Conservation (phyloP, 2,329 filamentous ascomycete genomes). For the Alternaria sp. region DNA sequence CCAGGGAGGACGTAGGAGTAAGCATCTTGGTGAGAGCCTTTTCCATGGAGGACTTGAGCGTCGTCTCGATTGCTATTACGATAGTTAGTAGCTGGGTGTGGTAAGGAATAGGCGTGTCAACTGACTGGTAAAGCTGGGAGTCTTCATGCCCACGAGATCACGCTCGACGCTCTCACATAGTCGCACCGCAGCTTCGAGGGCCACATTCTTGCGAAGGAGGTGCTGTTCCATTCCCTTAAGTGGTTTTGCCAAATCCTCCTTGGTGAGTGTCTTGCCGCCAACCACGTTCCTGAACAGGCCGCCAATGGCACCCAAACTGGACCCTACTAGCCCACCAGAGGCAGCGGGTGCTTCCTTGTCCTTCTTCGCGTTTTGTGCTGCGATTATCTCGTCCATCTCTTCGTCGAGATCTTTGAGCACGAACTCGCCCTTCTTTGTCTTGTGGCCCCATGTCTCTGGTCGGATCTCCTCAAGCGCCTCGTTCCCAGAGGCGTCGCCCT, state of each 20-base stretch:
- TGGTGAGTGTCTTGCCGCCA: conserved; percentile 89
- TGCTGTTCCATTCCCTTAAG: conserved; percentile 97
- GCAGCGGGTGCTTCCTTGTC: conserved; percentile 31
- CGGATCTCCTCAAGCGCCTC: conserved; percentile 76
- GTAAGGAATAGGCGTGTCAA: conserved; percentile 1
- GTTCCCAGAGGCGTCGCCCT: conserved; percentile 57
- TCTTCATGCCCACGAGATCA: conserved; percentile 89
- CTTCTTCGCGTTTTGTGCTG: conserved; percentile 71
- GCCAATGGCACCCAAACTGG: conserved; percentile 81
- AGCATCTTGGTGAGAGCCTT: conserved; percentile 92
- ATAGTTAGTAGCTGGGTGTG: conserved; percentile 14
- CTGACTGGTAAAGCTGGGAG: conserved; percentile 81
- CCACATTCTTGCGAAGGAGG: conserved; percentile 92
- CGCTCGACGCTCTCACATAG: conserved; percentile 90
- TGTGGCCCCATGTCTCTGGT: conserved; percentile 81
- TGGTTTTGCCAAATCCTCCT: conserved; percentile 87
- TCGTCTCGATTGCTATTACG: conserved; percentile 71
- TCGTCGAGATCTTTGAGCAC: conserved; percentile 92
- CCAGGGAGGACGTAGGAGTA: conserved; percentile 91
- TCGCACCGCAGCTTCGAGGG: conserved; percentile 88
- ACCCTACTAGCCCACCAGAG: conserved; percentile 72
- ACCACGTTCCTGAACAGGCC: conserved; percentile 94
- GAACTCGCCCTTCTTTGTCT: conserved; percentile 87
- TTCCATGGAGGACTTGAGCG: conserved; percentile 86
- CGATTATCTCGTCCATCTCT: conserved; percentile 88